Evolutionary conservation across 352 stramenopile species (phyloP), one percentile per base, ranked within the genome.

Genomic region (Pythium aristosporum): DNA sequence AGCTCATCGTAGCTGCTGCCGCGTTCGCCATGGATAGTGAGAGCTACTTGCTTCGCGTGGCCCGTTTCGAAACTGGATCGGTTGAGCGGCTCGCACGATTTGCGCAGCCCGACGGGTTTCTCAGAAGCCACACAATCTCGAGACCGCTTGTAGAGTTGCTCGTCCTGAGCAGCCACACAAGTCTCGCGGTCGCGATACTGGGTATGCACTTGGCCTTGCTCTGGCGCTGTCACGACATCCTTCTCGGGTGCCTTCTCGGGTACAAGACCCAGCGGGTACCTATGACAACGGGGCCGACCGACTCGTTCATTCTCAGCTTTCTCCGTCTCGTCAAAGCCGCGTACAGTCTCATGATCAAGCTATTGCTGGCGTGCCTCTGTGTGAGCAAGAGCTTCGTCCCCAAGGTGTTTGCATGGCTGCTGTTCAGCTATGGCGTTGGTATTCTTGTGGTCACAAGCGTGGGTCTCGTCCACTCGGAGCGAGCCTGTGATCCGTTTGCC

Each of bases 1-100:
- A 55, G 28, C n/a, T 68, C 23, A 8, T 57, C 9, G 20, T n/a
- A 16, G 62, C 54, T 7, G 47, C 4, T 2, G 36, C 36, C 0
- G 10, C 54, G 5, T 68, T 68, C 41, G 16, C n/a, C 3, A 41
- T 68, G 10, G 54, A 68, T 37, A 21, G 46, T n/a, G 15, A 32
- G 0, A 23, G 16, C 36, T 68, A 63, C 37, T 39, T 46, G 30
- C 23, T 68, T 1, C 62, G 62, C 8, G 23, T 55, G 9, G 13
- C 18, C 2, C 15, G 41, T 21, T 62, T 67, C 25, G 61, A 50
- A 13, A 18, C 57, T 3, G 61, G 61, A 1, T 48, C 61, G 13
- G 62, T 67, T 34, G 61, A 67, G 42, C 51, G 44, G 21, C 25
- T 67, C 20, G 54, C 61, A 7, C 52, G 61, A 10, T 67, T 67